Percentiles rank a stretch among this genome's conserved stretches.
These are phyloP conservation scores for Fusarium neocosmosporiellum DNA, from an alignment of 2,329 filamentous ascomycete genomes.

Conservation along the genomic window DNA sequence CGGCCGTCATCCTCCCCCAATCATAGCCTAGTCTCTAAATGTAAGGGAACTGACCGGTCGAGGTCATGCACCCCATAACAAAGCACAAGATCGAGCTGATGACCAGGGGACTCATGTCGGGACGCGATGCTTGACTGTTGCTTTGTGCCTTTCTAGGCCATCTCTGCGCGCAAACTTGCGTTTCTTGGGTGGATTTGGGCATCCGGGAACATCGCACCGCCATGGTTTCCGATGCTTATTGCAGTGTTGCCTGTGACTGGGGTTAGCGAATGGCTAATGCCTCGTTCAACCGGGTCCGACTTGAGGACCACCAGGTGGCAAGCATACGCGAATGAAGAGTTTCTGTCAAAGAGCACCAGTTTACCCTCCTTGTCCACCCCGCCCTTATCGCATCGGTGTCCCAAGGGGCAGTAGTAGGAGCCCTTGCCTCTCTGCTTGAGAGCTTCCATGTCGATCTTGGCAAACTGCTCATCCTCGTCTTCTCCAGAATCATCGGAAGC, in stretches of 20 bases:
- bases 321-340: conserved; percentile 55
- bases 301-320: conserved; percentile 14
- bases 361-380: conserved; percentile 54
- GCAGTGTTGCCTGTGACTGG: conserved; percentile 52
- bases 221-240: conserved; percentile 58
- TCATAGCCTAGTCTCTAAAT: conserved; percentile 32
- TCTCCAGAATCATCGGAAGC: conserved; percentile 48
- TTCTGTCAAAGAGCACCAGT: conserved; percentile 54
- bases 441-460: conserved; percentile 52
- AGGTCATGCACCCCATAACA: conserved; percentile 31
- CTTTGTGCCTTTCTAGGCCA: conserved; percentile 55
- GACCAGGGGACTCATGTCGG: conserved; percentile 38
- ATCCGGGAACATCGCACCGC: conserved; percentile 52
- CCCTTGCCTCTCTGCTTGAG: conserved; percentile 55
- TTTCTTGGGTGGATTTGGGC: conserved; percentile 55
- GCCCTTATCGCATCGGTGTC: conserved; percentile 52
- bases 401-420: conserved; percentile 51
- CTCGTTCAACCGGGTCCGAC: conserved; percentile 1
- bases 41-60: conserved; percentile 41
- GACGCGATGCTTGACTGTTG: conserved; percentile 53
- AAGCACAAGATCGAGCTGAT: conserved; percentile 24
- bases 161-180: conserved; percentile 56
- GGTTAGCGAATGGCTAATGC: conserved; percentile 31
- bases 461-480: conserved; percentile 51
- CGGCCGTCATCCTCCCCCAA: conserved; percentile 35